Percentiles rank a stretch among this genome's conserved stretches.
These are phyloP conservation scores for Gillenia trifoliata DNA, from an alignment of 306 rosid species.

Conservation along the genomic window DNA sequence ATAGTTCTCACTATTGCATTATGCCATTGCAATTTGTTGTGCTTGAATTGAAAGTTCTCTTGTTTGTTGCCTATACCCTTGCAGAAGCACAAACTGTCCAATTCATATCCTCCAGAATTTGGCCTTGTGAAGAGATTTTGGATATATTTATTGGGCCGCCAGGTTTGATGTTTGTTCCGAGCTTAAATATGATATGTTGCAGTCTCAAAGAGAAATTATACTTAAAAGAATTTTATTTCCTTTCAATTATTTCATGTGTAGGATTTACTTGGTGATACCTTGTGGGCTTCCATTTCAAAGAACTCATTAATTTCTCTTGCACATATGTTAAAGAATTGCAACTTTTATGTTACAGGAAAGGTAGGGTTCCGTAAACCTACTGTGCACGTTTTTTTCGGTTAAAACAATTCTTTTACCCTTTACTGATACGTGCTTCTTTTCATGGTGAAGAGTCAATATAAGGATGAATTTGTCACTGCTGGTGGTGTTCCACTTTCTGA, in stretches of 20 bases:
- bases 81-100: constrained; percentile 84
- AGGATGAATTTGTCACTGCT: constrained; percentile 96
- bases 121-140: constrained; percentile 88
- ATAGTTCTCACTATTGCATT: not conserved
- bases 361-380: constrained; percentile 28
- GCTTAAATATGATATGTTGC: not conserved
- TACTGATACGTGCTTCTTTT: constrained; percentile 8
- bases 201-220: constrained; percentile 1
- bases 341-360: constrained; percentile 67
- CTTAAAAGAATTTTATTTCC: constrained; percentile 1
- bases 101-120: constrained; percentile 72
- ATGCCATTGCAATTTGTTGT: not conserved
- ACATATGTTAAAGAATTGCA: constrained; percentile 65
- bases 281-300: constrained; percentile 89
- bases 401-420: not conserved
- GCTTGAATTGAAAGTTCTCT: constrained; percentile 4
- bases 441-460: constrained; percentile 71
- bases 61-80: constrained; percentile 25
- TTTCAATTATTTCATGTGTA: constrained; percentile 18
- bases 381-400: not conserved
- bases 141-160: constrained; percentile 67
- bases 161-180: constrained; percentile 40
- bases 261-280: constrained; percentile 63
- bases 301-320: constrained; percentile 58
- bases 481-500: constrained; percentile 91